Evolutionary conservation across 768 basidiomycete genomes (phyloP), one percentile per base, ranked within the genome.

Genomic region (Pisolithus marmoratus): DNA sequence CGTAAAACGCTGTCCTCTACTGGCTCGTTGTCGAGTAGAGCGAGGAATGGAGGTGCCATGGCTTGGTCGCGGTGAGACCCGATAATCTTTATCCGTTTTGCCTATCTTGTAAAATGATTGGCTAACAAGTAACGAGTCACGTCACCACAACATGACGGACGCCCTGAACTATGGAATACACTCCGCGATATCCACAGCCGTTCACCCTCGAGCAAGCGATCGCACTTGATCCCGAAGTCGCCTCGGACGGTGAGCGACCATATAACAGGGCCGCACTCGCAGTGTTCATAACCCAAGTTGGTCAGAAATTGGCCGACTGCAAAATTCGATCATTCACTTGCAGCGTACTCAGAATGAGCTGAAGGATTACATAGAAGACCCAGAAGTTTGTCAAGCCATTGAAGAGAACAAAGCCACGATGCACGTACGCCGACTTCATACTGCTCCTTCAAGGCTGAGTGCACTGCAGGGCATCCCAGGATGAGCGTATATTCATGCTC

Each of bases 361-460:
- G 23, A 61, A 72, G 45, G 76, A 79, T 51, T 72, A 76, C 54
- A 60, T 83, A 38, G 63, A 67, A 4, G 88, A 90, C 62, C 68
- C 70, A 6, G 87, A 88, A 46, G 63, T 90, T 8, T 61, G 60
- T 29, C 73, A 77, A 43, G 88, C 84, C 9, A 66, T 83, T 8
- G 73, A 81, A 51, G 90, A 93, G 67, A 93, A 93, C 61, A 73
- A 83, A 58, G 66, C 58, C 2, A 85, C 87, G 38, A 87, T 93
- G 90, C 63, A 67, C 44, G 64, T 66, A 56, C 51, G 42, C 19
- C 11, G 29, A 40, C n/a, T 84, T 60, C 51, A 77, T 68, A 15
- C 29, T n/a, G 36, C 52, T 53, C 46, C 29, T 41, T 48, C 24
- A 37, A 43, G n/a, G 37, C 60, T 59, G 48, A 65, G 44, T 12